Base-by-base conservation (phyloP, 1,139 yeast species). In the Protomyces gravidus region DNA sequence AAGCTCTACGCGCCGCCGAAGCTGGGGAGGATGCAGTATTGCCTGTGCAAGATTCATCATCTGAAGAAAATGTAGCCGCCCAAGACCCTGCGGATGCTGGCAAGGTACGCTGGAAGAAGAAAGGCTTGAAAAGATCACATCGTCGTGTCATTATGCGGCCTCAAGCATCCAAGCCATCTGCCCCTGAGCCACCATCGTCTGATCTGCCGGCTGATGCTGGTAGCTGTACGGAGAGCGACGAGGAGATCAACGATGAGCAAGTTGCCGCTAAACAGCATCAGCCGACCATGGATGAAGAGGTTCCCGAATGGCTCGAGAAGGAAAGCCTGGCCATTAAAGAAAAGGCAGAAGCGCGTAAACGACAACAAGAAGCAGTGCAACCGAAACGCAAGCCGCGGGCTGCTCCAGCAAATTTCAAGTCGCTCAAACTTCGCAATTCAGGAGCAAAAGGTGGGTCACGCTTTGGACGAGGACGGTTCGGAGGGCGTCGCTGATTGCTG, bases 71-170 rank as follows among this genome's bases (percentile, higher is more conserved):
- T 19, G 57, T 6, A 5, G 47, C 36, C 7, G 47, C 9, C 19
- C 13, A 11, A 13, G 33, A 2, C 17, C 2, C 50, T 9, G 36
- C 13, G 11, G 26, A 47, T 26, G 6, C 27, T 13, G 36, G 50
- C 13, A 53, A 46, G 27, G 51, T 53, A 33, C 47, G 48, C 28
- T 53, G 58, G 58, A 45, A 53, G 51, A 53, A 53, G 47, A 53
- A 53, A 23, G 58, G 58, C 7, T 46, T 53, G 13, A 53, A 53
- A 39, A 17, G 58, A 5, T 27, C 49, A 11, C 58, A 46, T 53
- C 50, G 58, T n/a, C 50, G 58, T 3, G 58, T 53, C 17, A 26
- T 53, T 13, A 53, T 53, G 58, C 32, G 58, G 19, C 58, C 58
- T 5, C 15, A 50, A 13, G 47, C 45, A 13, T 25, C 25, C 51